These are phyloP conservation scores for Melocanna baccifera DNA, from an alignment of 176 grass and related monocot genomes.

Conservation along the genomic window DNA sequence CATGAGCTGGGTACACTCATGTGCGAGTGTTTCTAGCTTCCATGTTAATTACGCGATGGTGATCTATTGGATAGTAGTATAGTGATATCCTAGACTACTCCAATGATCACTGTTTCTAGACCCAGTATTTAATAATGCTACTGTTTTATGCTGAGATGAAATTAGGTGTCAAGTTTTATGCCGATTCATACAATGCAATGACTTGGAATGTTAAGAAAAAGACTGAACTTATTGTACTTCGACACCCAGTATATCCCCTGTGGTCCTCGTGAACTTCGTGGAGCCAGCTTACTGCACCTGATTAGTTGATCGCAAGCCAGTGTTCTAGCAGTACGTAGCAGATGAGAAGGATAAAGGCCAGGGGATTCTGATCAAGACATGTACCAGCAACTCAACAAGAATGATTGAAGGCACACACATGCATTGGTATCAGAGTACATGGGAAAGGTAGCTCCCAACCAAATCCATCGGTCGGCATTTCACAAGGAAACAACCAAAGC, in stretches of 20 bases:
- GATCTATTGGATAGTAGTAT: not conserved
- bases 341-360: not conserved
- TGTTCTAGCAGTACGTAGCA: not conserved
- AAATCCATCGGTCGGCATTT: conserved; percentile 24
- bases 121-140: not conserved
- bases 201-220: not conserved
- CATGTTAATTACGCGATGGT: conserved; percentile 9
- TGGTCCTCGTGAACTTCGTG: not conserved
- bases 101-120: not conserved
- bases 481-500: conserved; percentile 26
- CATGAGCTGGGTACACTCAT: not conserved
- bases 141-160: not conserved
- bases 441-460: conserved; percentile 19
- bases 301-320: not conserved
- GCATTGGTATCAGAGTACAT: conserved; percentile 19
- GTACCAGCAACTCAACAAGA: conserved; percentile 22
- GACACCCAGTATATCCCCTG: not conserved
- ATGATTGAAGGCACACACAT: conserved; percentile 12
- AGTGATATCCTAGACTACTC: not conserved
- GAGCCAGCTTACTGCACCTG: not conserved
- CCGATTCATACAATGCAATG: not conserved
- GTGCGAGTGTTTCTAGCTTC: conserved; percentile 25
- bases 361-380: not conserved
- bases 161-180: not conserved
- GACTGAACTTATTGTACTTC: too few species aligned